These are phyloP conservation scores for Aspergillus awamori DNA, from an alignment of 2,329 filamentous ascomycete genomes.

Conservation along the genomic window DNA sequence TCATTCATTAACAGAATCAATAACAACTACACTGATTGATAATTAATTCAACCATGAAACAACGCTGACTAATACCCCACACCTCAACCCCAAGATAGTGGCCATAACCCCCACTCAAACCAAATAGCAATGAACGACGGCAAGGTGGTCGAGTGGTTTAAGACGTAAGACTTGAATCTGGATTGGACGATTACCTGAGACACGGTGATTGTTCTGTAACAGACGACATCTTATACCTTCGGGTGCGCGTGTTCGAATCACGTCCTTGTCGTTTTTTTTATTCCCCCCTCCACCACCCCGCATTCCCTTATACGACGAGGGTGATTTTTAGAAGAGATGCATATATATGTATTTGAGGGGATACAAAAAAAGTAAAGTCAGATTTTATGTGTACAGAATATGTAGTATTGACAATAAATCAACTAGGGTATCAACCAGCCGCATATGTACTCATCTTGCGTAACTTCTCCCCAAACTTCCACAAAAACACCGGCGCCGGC, in stretches of 20 bases:
- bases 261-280: slow-evolving; percentile 8
- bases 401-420: neutral
- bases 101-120: no score
- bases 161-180: neutral
- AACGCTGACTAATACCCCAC: no score
- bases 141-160: slow-evolving; percentile 1
- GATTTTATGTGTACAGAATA: no score
- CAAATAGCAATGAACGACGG: neutral
- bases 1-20: no score
- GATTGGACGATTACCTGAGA: no score
- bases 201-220: neutral
- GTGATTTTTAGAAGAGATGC: no score
- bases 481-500: slow-evolving; percentile 55
- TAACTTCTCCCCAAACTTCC: slow-evolving; percentile 53
- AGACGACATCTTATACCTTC: slow-evolving; percentile 9
- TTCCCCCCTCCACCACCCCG: neutral
- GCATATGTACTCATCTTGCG: slow-evolving; percentile 54
- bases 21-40: no score
- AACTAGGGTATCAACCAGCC: slow-evolving; percentile 32
- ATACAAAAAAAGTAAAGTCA: no score
- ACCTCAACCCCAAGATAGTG: no score
- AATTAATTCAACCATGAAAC: no score
- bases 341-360: no score
- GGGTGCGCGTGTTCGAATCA: slow-evolving; percentile 10
- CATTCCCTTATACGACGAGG: no score